Conservation (phyloP, 2,329 filamentous ascomycete species). For the Hypomyces rosellus region DNA sequence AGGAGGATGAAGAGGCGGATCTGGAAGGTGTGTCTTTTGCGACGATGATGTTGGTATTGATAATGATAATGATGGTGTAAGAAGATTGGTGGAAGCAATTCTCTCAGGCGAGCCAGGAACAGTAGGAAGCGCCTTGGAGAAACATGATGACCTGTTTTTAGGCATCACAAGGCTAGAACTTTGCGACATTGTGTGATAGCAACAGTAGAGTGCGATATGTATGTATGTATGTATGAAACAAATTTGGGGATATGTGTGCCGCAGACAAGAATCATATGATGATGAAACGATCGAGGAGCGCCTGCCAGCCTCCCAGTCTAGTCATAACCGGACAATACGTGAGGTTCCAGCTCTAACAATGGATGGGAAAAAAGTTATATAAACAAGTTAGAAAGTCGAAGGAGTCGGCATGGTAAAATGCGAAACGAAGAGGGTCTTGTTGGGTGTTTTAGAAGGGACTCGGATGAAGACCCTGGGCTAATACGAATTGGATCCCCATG, state of each 20-base stretch:
- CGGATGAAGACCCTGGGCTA: slow-evolving; percentile 9
- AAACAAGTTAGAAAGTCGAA: background rate
- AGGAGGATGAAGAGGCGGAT: slow-evolving; percentile 4
- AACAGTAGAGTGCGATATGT: too few species aligned
- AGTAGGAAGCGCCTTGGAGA: slow-evolving; percentile 52
- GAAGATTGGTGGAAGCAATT: slow-evolving; percentile 4
- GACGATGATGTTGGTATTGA: background rate
- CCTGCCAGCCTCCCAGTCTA: too few species aligned
- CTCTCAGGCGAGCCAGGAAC: slow-evolving; percentile 31
- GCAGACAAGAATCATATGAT: too few species aligned
- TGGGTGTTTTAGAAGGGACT: slow-evolving; percentile 10
- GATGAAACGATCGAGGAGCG: too few species aligned
- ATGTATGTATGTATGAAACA: too few species aligned
- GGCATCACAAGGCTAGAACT: slow-evolving; percentile 1
- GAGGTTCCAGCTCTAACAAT: too few species aligned
- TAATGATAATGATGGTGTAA: background rate
- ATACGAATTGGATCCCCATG: slow-evolving; percentile 4
- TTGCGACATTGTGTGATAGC: slow-evolving; percentile 3
- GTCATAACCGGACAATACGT: too few species aligned
- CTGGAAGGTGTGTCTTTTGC: background rate
- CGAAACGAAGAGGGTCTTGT: slow-evolving; percentile 7
- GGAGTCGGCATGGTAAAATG: slow-evolving; percentile 3
- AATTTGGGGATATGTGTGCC: too few species aligned
- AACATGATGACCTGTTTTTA: slow-evolving; percentile 43
- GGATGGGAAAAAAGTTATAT: background rate